Evolutionary conservation across 352 stramenopile genomes (phyloP), one percentile per base, ranked within the genome.

Genomic region (Pythium sukuiense): DNA sequence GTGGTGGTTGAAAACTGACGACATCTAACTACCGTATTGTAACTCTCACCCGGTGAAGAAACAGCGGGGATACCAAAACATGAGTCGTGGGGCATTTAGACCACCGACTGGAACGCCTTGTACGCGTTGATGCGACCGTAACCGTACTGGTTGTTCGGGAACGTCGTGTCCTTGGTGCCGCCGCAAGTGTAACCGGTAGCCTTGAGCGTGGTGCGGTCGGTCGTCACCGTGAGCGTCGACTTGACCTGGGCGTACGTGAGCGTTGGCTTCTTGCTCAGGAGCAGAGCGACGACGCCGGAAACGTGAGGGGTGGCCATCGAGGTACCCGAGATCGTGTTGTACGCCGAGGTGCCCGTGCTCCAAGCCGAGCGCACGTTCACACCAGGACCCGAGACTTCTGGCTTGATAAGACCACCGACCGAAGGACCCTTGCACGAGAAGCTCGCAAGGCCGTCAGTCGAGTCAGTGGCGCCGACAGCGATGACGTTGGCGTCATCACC

Each of bases 261-360:
- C n/a, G 16, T 35, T 13, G 59, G 45, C 16, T 76, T 69, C 35
- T 49, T 59, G 24, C 45, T 69, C 30, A 81, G 61, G 20, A 79
- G 30, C 18, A 83, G 63, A n/a, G 76, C 71, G 16, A 80, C 60
- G 35, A 77, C 65, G 18, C 74, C 74, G 4, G 68, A 26, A 13
- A 81, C 71, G 54, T 79, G 70, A 11, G 72, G 74, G 12, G 69
- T 71, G 16, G 74, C 72, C 74, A 81, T 81, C 37, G 41, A 66
- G 24, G 74, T 81, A 18, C 74, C 74, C 29, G 69, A 74, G 58
- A 73, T 70, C 3, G 61, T 67, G 39, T 69, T 59, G 63, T 71
- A 74, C 26, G 39, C 53, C 18, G 60, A 41, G 43, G n/a, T n/a
- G n/a, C n/a, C n/a, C n/a, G n/a, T n/a, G n/a, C n/a, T n/a, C n/a